Evolutionary conservation across 495 filamentous ascomycete genomes (phyloP).

Genomic region (Aspergillus nidulans): DNA sequence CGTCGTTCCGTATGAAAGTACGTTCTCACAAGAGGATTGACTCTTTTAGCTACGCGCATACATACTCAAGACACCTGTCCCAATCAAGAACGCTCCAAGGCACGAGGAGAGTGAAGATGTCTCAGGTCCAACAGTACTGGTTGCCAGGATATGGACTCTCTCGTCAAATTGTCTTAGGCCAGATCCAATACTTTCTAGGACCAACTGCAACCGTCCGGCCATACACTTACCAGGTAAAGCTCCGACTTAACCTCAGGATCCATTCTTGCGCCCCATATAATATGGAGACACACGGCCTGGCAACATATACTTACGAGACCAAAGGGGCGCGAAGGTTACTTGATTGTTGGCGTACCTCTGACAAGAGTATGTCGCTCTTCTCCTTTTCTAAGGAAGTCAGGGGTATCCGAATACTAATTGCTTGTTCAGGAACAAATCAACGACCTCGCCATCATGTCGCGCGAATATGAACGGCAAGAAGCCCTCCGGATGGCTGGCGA

Average conservation of each 20-base stretch:
- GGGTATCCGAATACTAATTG: not conserved
- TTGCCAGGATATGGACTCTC: conserved; percentile 51
- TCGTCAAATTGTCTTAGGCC: conserved; percentile 49
- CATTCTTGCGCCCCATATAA: not conserved
- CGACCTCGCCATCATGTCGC: conserved; percentile 46
- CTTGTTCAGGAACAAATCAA: conserved; percentile 48
- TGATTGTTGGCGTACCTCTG: conserved; percentile 47
- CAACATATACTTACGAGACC: conserved; percentile 13
- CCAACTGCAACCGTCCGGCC: conserved; percentile 47
- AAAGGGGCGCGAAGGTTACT: conserved; percentile 50
- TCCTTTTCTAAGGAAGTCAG: not conserved
- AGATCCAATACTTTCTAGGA: conserved; percentile 51
- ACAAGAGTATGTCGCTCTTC: conserved; percentile 42
- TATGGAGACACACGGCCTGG: conserved; percentile 11
- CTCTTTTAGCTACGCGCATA: not conserved
- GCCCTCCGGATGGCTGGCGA: conserved; percentile 44
- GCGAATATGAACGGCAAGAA: conserved; percentile 50
- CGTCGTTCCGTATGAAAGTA: not conserved
- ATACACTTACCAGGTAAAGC: conserved; percentile 47
- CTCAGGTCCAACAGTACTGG: conserved; percentile 46
- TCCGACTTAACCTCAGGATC: not conserved
- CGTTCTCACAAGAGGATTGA: not conserved
- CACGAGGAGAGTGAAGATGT: conserved; percentile 20
- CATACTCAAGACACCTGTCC: not conserved
- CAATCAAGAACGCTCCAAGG: not conserved